Conservation (phyloP, 164 flowering plant species). For the Amborella trichopoda region DNA sequence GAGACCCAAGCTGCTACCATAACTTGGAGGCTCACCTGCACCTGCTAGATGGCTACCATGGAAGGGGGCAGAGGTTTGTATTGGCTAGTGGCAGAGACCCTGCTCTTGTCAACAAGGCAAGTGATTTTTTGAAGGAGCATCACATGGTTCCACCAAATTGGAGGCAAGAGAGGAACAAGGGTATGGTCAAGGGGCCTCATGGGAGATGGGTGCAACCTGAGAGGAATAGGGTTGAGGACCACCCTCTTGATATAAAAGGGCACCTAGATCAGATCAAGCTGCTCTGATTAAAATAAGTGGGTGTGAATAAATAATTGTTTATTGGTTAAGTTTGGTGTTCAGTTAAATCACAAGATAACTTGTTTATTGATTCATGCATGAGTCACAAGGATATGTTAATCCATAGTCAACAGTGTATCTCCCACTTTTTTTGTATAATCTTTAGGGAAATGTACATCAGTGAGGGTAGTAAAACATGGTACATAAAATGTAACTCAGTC, state of each 20-base stretch:
- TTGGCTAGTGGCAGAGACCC: slow-evolving; percentile 39
- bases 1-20: slow-evolving; percentile 32
- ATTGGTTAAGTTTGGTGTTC: background rate
- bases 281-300: background rate
- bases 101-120: slow-evolving; percentile 58
- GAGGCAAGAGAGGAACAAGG: slow-evolving; percentile 72
- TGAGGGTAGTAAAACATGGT: no score
- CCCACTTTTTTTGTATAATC: no score
- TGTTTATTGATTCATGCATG: background rate
- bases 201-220: slow-evolving; percentile 73
- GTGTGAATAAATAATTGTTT: background rate
- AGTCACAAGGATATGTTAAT: no score
- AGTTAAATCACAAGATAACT: background rate
- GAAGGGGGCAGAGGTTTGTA: slow-evolving; percentile 23
- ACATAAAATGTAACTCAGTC: no score
- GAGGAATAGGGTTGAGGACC: slow-evolving; percentile 42
- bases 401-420: no score
- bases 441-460: no score
- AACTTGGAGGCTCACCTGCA: slow-evolving; percentile 62
- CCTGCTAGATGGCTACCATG: slow-evolving; percentile 59
- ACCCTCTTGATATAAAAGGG: slow-evolving; percentile 53
- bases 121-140: slow-evolving; percentile 39
- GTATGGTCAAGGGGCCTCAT: slow-evolving; percentile 57
- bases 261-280: slow-evolving; percentile 35
- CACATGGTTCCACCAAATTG: slow-evolving; percentile 59